A percentile compares a stretch with the other conserved stretches of the same genome.
phyloP scores from a whole-genome alignment of 768 basidiomycete genomes.

The Candolleomyces eurysporus region DNA sequence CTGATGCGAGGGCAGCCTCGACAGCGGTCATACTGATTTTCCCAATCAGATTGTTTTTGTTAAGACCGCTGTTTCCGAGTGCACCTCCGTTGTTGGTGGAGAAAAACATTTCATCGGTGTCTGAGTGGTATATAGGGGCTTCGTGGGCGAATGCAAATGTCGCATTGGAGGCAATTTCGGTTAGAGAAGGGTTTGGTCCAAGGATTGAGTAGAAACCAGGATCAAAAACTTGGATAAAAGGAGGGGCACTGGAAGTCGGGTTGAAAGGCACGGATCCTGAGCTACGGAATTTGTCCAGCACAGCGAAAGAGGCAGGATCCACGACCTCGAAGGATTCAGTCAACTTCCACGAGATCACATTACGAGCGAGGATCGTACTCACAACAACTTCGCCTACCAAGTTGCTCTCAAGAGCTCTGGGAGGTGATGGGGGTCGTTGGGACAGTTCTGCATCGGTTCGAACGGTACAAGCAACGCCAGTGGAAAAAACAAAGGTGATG shows the following conservation, averaged over 20 bases:
- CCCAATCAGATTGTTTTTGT: constrained; percentile 62
- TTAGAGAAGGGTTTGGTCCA: constrained; percentile 55
- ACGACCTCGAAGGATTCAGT: constrained; percentile 38
- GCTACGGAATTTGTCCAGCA: constrained; percentile 43
- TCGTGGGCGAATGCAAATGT: constrained; percentile 78
- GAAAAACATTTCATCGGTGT: constrained; percentile 75
- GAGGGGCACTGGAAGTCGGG: constrained; percentile 55
- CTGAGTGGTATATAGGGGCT: constrained; percentile 64
- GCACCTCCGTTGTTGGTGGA: constrained; percentile 66
- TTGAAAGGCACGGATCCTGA: constrained; percentile 49
- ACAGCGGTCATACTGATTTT: constrained; percentile 63
- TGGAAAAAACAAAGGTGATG: background rate
- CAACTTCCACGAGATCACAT: background rate
- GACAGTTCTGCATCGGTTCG: background rate
- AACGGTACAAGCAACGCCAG: background rate
- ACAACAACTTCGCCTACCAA: background rate
- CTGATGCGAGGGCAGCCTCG: constrained; percentile 38
- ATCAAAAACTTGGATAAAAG: constrained; percentile 57
- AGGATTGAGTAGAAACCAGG: constrained; percentile 57
- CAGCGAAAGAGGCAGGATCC: constrained; percentile 50
- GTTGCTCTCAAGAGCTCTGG: background rate
- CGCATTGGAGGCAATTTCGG: constrained; percentile 56
- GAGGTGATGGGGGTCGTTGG: background rate
- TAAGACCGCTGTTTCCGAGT: constrained; percentile 59
- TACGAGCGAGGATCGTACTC: background rate